Percentiles rank a stretch among this genome's conserved stretches.
Conservation (phyloP, 768 basidiomycete species). For the Boletus insuetus region DNA sequence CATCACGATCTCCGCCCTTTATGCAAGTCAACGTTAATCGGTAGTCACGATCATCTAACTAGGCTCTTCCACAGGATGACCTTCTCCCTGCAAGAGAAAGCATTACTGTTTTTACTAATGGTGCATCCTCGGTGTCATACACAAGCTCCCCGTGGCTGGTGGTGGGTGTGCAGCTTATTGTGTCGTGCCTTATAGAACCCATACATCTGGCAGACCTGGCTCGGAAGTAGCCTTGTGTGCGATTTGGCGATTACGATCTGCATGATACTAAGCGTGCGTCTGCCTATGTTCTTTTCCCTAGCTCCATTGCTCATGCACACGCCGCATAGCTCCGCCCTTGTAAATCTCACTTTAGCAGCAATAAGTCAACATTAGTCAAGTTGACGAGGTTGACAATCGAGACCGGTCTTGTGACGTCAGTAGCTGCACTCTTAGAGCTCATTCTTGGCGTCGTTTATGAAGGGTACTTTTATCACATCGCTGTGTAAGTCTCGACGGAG, state of each 20-base stretch:
- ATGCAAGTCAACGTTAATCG: neutral
- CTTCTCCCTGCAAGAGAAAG: too few relatives aligned
- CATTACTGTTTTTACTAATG: too few relatives aligned
- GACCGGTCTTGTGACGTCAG: conserved; percentile 22
- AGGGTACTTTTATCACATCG: conserved; percentile 1
- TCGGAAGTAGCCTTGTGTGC: conserved; percentile 18
- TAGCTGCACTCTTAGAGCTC: conserved; percentile 18
- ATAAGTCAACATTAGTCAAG: neutral
- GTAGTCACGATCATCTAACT: neutral
- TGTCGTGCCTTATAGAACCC: neutral
- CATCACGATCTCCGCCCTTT: neutral
- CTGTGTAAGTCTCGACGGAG: conserved; percentile 12
- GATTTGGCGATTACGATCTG: conserved; percentile 19
- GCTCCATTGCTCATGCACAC: neutral
- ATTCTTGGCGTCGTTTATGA: conserved; percentile 7
- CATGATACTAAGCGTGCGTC: conserved; percentile 15
- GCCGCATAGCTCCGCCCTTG: conserved; percentile 11
- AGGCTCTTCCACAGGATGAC: neutral
- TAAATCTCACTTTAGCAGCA: neutral
- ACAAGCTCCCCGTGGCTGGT: neutral
- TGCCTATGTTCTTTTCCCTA: neutral
- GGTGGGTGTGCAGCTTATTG: conserved; percentile 1
- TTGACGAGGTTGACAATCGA: conserved; percentile 24
- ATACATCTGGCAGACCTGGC: conserved; percentile 15
- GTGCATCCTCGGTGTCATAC: too few relatives aligned